These are phyloP conservation scores for Fomitopsis palustris DNA, from an alignment of 1,284 basidiomycete species.

Conservation along the genomic window DNA sequence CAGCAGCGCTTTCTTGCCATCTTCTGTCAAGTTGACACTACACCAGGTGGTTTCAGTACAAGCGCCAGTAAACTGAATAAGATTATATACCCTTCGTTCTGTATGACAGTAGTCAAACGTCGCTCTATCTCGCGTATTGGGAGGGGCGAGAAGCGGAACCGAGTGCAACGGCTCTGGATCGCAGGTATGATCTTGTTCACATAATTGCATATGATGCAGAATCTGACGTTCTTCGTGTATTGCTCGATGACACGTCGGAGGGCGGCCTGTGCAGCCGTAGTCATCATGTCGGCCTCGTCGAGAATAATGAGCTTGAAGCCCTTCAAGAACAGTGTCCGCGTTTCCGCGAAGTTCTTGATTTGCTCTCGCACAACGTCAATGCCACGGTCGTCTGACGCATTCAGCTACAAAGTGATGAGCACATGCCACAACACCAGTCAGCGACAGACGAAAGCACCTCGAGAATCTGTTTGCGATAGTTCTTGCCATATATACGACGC, in stretches of 20 bases:
- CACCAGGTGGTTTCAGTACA: neutral
- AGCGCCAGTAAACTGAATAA: neutral
- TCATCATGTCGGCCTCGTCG: constrained; percentile 99
- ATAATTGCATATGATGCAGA: constrained; percentile 99
- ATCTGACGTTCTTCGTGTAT: constrained; percentile 97
- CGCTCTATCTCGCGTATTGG: constrained; percentile 86
- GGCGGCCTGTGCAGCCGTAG: constrained; percentile 94
- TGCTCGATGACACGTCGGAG: constrained; percentile 97
- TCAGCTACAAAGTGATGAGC: constrained; percentile 53
- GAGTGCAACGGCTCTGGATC: constrained; percentile 97
- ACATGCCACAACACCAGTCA: neutral
- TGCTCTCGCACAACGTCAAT: constrained; percentile 99
- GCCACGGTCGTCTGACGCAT: constrained; percentile 96
- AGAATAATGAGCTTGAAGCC: constrained; percentile 98
- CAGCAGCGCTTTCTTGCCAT: constrained; percentile 87
- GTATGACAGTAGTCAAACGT: constrained; percentile 77
- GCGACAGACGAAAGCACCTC: constrained; percentile 55
- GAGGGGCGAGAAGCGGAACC: constrained; percentile 96
- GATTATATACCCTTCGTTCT: constrained; percentile 74
- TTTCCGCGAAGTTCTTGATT: constrained; percentile 98
- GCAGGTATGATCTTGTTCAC: constrained; percentile 99
- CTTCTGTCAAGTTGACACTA: constrained; percentile 84
- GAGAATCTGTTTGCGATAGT: constrained; percentile 87
- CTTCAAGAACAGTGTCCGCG: constrained; percentile 86
- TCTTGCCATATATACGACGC: constrained; percentile 84